These are phyloP conservation scores for Leccinum subgranulosum DNA, from an alignment of 768 basidiomycete genomes.

Conservation along the genomic window DNA sequence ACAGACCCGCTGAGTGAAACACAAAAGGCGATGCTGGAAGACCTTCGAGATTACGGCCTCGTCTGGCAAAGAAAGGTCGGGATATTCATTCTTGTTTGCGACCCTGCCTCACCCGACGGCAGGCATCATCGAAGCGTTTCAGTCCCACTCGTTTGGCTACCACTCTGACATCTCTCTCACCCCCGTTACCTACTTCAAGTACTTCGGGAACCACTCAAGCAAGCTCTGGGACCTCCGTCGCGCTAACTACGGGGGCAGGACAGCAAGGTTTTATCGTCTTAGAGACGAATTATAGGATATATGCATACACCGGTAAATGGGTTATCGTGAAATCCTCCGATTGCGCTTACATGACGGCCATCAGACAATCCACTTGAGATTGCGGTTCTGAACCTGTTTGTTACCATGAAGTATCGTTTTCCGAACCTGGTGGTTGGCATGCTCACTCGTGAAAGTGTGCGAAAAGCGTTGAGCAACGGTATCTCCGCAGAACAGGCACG, in stretches of 20 bases:
- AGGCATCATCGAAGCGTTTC: constrained; percentile 78
- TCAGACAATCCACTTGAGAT: constrained; percentile 94
- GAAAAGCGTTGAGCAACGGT: constrained; percentile 89
- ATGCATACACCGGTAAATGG: constrained; percentile 87
- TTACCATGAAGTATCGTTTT: constrained; percentile 89
- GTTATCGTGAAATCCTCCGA: constrained; percentile 9
- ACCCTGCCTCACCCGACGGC: constrained; percentile 13
- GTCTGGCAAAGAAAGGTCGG: constrained; percentile 80
- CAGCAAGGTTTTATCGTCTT: constrained; percentile 92
- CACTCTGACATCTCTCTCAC: constrained; percentile 88
- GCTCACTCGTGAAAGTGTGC: constrained; percentile 93
- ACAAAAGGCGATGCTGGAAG: constrained; percentile 84
- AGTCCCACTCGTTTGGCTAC: constrained; percentile 94
- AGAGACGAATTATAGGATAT: constrained; percentile 97
- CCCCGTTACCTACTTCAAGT: constrained; percentile 63
- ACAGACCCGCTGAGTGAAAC: constrained; percentile 75
- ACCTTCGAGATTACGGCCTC: constrained; percentile 92
- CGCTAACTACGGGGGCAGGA: constrained; percentile 48
- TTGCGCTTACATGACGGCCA: constrained; percentile 17
- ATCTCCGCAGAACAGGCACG: constrained; percentile 94
- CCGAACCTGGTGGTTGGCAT: constrained; percentile 96
- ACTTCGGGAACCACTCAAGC: constrained; percentile 18
- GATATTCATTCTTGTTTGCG: constrained; percentile 16
- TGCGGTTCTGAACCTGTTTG: constrained; percentile 91
- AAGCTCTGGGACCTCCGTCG: constrained; percentile 18